These are phyloP conservation scores for Candida silvicultrix DNA, from an alignment of 805 yeast species.

Conservation along the genomic window DNA sequence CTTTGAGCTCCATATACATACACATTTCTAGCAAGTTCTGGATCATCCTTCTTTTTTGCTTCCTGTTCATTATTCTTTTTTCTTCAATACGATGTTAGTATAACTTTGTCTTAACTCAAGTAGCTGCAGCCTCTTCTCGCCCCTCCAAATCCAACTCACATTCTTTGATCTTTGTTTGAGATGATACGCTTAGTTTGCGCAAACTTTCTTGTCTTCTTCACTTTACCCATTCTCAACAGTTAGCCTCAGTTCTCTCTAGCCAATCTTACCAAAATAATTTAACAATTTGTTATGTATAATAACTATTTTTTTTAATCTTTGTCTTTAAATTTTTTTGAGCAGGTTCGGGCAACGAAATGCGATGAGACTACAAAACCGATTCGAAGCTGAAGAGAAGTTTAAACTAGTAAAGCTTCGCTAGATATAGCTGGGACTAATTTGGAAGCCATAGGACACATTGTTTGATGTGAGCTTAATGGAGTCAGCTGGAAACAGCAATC, in stretches of 20 bases:
- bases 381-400: no score
- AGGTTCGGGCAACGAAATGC: background rate
- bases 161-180: constrained; percentile 63
- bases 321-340: background rate
- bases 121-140: no score
- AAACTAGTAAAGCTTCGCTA: no score
- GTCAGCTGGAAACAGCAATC: background rate
- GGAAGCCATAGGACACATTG: no score
- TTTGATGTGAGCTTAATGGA: no score
- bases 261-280: no score
- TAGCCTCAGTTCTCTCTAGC: no score
- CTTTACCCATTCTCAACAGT: constrained; percentile 77
- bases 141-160: constrained; percentile 32
- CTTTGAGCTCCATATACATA: constrained; percentile 5
- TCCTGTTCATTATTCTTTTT: constrained; percentile 37
- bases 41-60: constrained; percentile 47
- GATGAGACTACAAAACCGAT: background rate
- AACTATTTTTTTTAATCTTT: background rate
- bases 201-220: constrained; percentile 94
- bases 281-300: no score
- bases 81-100: constrained; percentile 12
- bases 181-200: constrained; percentile 86
- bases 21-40: constrained; percentile 65
- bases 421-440: no score
- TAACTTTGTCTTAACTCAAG: no score